Conservation (phyloP, 495 filamentous ascomycete species). For the Penicillium cataractarum region DNA sequence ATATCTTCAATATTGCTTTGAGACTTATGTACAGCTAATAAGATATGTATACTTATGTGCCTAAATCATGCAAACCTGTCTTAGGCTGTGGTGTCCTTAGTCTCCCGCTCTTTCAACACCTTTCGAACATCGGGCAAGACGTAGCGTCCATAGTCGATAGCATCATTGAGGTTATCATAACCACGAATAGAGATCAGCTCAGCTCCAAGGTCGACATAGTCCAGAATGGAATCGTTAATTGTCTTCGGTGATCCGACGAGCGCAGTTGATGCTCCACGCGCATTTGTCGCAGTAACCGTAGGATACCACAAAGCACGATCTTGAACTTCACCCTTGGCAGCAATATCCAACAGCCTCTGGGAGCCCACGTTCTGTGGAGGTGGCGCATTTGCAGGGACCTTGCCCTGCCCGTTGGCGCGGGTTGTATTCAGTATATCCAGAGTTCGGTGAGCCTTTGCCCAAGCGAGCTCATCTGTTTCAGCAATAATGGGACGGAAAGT, state of each 20-base stretch:
- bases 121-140: slow-evolving; percentile 50
- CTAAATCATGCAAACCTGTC: neutral
- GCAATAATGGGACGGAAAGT: slow-evolving; percentile 59
- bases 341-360: slow-evolving; percentile 56
- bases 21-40: neutral
- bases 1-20: neutral
- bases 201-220: slow-evolving; percentile 56
- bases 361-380: slow-evolving; percentile 57
- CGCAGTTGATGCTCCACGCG: slow-evolving; percentile 57
- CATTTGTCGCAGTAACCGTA: slow-evolving; percentile 57
- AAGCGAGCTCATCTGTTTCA: slow-evolving; percentile 58
- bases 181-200: slow-evolving; percentile 58
- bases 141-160: slow-evolving; percentile 56
- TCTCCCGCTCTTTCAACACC: slow-evolving; percentile 34
- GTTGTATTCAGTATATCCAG: slow-evolving; percentile 44
- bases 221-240: slow-evolving; percentile 51
- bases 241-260: slow-evolving; percentile 55
- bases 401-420: slow-evolving; percentile 35
- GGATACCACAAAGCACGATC: slow-evolving; percentile 60
- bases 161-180: slow-evolving; percentile 59
- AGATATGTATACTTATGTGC: neutral
- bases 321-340: slow-evolving; percentile 55
- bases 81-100: neutral
- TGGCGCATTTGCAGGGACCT: slow-evolving; percentile 32
- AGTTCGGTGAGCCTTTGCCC: slow-evolving; percentile 54